Base-by-base conservation (phyloP, 768 basidiomycete species). In the Trametes elegans region DNA sequence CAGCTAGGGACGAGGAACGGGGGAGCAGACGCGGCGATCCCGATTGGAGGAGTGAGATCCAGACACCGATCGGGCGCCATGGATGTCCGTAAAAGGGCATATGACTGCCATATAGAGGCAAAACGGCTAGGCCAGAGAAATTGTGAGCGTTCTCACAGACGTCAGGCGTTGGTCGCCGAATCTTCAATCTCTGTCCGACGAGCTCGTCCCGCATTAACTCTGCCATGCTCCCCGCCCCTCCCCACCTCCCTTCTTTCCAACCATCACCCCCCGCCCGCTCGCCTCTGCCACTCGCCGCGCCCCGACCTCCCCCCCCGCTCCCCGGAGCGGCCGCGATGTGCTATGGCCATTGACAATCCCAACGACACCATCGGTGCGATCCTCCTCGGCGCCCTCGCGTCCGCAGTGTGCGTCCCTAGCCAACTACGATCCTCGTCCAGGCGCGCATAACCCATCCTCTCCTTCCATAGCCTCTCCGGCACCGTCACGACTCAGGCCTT, bases 381-480 rank as follows among this genome's bases (percentile, higher is more conserved):
- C 42, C 57, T 63, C 45, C 26, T 63, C 35, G 62, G 62, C 36
- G 56, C 59, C 38, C 51, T 63, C 34, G 53, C 58, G 23, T 58
- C 59, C 21, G 53, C 52, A 5, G 50, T 63, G 62, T 63, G n/a
- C 52, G 62, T 56, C 8, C 21, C 43, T 21, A 24, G 13, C 27
- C 28, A 26, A 18, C 9, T 13, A 16, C 14, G n/a, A 4, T 4
- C 38, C 34, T 10, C n/a, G n/a, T 10, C 10, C 26, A 27, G 32
- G 26, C 24, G 13, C 43, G 23, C 35, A n/a, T 45, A 36, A 14
- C 7, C 9, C 34, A 18, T 26, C 26, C 11, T 27, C 14, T 24
- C 6, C 14, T 11, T 9, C 7, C 19, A 9, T 49, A 63, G 62
- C 43, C 53, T 63, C 10, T 63, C 62, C 14, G 62, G 62, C 7